A percentile compares a stretch with the other conserved stretches of the same genome.
phyloP scores from a whole-genome alignment of 495 filamentous ascomycete species.

The Collariella sp. region DNA sequence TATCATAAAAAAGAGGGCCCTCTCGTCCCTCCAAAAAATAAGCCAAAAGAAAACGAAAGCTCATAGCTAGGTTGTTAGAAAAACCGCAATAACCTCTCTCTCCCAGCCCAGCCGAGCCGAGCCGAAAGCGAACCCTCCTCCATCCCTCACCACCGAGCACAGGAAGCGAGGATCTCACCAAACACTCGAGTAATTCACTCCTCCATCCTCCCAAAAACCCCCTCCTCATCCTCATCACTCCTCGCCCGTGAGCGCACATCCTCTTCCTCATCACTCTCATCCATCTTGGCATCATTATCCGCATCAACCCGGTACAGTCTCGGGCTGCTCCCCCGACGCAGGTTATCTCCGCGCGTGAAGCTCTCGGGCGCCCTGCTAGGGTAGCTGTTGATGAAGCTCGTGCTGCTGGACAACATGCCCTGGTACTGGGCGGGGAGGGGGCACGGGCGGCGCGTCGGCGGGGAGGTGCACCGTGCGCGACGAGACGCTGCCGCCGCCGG shows the following conservation, averaged over 20 bases:
- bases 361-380: slow-evolving; percentile 44
- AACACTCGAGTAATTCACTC: too few relatives aligned
- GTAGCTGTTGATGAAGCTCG: slow-evolving; percentile 45
- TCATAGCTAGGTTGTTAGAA: neutral
- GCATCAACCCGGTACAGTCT: too few relatives aligned
- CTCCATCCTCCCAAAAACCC: slow-evolving; percentile 93
- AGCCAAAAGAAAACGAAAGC: neutral
- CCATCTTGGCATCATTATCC: slow-evolving; percentile 54
- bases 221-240: slow-evolving; percentile 87
- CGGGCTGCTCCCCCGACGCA: slow-evolving; percentile 20
- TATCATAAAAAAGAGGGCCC: neutral
- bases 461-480: slow-evolving; percentile 60
- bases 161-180: too few relatives aligned
- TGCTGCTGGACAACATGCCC: slow-evolving; percentile 38
- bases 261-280: slow-evolving; percentile 61
- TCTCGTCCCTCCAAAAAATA: too few relatives aligned
- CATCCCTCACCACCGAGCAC: too few relatives aligned
- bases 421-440: slow-evolving; percentile 67
- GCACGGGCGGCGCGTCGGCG: slow-evolving; percentile 75
- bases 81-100: neutral
- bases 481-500: slow-evolving; percentile 25
- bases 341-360: slow-evolving; percentile 38
- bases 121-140: too few relatives aligned
- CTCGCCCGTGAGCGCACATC: slow-evolving; percentile 53
- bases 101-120: too few relatives aligned